Evolutionary conservation across 805 yeast species (phyloP).

Genomic region (Tetrapisispora pingtungensis): DNA sequence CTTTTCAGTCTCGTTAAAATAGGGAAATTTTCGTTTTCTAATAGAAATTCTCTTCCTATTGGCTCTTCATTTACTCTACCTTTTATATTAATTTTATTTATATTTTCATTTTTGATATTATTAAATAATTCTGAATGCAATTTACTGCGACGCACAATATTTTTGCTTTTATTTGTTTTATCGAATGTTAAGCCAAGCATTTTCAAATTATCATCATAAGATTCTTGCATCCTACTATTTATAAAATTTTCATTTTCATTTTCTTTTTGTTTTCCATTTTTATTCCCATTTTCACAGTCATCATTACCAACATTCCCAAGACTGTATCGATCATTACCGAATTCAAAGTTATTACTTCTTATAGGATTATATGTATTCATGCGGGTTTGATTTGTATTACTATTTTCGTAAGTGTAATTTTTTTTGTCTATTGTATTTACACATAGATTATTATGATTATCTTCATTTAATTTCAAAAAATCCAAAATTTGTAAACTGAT

Average conservation of each 20-base stretch:
- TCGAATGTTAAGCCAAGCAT: not conserved
- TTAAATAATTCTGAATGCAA: not conserved
- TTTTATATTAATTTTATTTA: not conserved
- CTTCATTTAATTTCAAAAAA: not conserved
- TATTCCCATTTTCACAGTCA: not conserved
- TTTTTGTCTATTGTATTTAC: not conserved
- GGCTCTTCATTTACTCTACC: not conserved
- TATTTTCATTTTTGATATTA: not conserved
- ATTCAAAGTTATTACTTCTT: not conserved
- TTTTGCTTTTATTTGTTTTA: not conserved
- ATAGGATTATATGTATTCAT: not conserved
- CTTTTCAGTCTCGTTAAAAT: constrained; percentile 23
- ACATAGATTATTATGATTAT: not conserved
- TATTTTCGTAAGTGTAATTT: not conserved
- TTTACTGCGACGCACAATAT: not conserved
- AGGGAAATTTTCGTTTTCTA: constrained; percentile 22
- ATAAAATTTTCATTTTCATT: too few relatives aligned
- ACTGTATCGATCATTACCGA: not conserved
- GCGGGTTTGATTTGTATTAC: not conserved
- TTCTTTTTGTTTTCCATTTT: too few relatives aligned
- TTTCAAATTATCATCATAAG: not conserved
- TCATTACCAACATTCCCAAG: too few relatives aligned
- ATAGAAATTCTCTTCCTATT: constrained; percentile 8
- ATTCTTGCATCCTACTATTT: not conserved
- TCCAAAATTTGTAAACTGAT: not conserved